Conservation (phyloP, 2,329 filamentous ascomycete genomes). For the Cladosporium sp. region DNA sequence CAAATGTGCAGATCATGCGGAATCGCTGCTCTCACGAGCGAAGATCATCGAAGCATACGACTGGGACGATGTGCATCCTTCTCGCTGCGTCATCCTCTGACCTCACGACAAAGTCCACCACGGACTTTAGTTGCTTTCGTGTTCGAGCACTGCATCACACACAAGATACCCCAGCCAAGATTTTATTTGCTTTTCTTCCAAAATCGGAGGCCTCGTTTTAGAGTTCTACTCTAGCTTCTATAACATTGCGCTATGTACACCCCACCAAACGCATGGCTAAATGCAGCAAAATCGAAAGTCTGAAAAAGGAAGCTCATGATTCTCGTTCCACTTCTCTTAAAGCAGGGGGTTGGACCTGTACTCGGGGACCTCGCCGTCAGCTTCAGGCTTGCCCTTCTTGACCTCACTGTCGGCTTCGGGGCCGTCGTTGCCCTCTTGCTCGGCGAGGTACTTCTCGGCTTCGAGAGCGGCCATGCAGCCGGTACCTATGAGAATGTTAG, state of each 20-base stretch:
- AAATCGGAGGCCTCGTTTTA: constrained; percentile 3
- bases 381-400: constrained; percentile 47
- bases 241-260: constrained; percentile 15
- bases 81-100: constrained; percentile 19
- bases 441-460: constrained; percentile 88
- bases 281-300: background rate
- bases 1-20: background rate
- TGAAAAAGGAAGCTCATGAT: constrained; percentile 1
- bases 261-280: constrained; percentile 4
- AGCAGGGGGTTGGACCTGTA: constrained; percentile 67
- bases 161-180: background rate
- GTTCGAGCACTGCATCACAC: background rate
- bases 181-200: background rate
- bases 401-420: constrained; percentile 52
- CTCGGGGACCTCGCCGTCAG: constrained; percentile 59
- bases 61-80: constrained; percentile 22
- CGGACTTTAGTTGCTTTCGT: background rate
- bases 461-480: constrained; percentile 95
- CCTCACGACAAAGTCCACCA: background rate
- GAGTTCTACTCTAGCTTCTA: constrained; percentile 18
- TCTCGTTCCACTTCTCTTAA: constrained; percentile 38
- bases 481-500: constrained; percentile 61
- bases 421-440: constrained; percentile 65
- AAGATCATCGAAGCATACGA: constrained; percentile 15
- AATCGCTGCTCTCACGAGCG: background rate